These are phyloP conservation scores for Auricularia sp. DNA, from an alignment of 768 basidiomycete species.

Conservation along the genomic window DNA sequence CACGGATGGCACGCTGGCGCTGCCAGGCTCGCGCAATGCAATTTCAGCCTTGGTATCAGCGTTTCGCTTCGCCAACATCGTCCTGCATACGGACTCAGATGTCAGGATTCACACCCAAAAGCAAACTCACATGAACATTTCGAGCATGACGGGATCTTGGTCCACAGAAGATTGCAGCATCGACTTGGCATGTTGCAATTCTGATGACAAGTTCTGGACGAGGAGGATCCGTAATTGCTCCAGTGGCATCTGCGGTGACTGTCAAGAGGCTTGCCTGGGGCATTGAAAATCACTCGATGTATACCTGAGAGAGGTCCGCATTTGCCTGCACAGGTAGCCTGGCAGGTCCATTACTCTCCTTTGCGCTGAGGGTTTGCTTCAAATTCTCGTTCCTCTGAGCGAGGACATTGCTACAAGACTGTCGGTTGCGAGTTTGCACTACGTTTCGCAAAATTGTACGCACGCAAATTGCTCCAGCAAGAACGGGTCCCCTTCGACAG, in stretches of 20 bases:
- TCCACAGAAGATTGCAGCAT: neutral
- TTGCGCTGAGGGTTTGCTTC: neutral
- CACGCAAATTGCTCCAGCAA: neutral
- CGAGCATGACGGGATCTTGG: conserved; percentile 33
- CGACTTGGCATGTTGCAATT: neutral
- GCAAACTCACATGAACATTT: conserved; percentile 29
- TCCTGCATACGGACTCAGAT: conserved; percentile 17
- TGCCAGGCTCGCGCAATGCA: neutral
- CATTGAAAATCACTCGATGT: neutral
- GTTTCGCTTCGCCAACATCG: conserved; percentile 29
- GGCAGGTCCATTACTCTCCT: neutral
- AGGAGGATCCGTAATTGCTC: neutral
- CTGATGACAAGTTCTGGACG: neutral
- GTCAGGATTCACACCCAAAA: neutral
- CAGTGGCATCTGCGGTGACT: neutral
- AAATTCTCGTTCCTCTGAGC: neutral
- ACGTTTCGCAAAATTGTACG: neutral
- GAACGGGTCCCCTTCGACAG: neutral
- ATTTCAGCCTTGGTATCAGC: conserved; percentile 29
- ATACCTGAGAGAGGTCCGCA: neutral
- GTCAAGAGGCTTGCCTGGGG: neutral
- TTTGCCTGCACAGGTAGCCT: neutral
- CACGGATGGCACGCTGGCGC: neutral
- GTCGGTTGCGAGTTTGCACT: neutral
- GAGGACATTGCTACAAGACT: neutral